Evolutionary conservation across 2,329 filamentous ascomycete genomes (phyloP).

Genomic region (Pestalotiopsis sp.): DNA sequence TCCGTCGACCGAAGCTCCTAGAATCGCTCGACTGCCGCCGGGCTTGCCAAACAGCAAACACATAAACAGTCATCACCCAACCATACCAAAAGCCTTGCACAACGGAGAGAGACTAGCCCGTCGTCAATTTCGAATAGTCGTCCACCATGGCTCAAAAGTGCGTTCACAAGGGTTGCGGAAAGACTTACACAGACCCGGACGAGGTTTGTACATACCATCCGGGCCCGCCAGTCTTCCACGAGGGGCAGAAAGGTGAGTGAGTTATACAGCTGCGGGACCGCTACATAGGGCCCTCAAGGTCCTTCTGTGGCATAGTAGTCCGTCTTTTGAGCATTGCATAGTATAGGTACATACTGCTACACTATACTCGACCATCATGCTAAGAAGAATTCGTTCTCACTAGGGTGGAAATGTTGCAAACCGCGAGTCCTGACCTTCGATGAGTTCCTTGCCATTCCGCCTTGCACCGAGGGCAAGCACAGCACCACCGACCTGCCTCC

Average conservation of each 20-base stretch:
- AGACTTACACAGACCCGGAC: slow-evolving; percentile 78
- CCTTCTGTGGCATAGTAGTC: neutral
- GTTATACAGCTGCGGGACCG: neutral
- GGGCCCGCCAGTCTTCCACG: slow-evolving; percentile 91
- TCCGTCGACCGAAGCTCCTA: slow-evolving; percentile 8
- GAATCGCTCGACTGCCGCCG: neutral
- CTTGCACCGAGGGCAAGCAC: slow-evolving; percentile 92
- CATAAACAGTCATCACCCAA: neutral
- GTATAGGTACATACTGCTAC: neutral
- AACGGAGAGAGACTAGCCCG: neutral
- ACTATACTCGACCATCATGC: neutral
- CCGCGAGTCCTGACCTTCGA: slow-evolving; percentile 95
- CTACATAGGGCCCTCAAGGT: slow-evolving; percentile 14
- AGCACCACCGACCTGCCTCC: slow-evolving; percentile 78
- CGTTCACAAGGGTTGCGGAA: slow-evolving; percentile 94
- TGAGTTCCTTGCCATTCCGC: slow-evolving; percentile 91
- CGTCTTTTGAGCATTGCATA: neutral
- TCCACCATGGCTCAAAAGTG: slow-evolving; percentile 78
- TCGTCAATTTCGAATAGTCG: slow-evolving; percentile 11
- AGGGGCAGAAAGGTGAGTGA: slow-evolving; percentile 90
- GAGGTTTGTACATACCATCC: slow-evolving; percentile 92
- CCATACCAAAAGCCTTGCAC: neutral
- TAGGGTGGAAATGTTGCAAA: slow-evolving; percentile 99
- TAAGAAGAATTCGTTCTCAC: slow-evolving; percentile 1
- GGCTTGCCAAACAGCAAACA: neutral